Conservation (phyloP, 768 basidiomycete genomes). For the Russula abietina region DNA sequence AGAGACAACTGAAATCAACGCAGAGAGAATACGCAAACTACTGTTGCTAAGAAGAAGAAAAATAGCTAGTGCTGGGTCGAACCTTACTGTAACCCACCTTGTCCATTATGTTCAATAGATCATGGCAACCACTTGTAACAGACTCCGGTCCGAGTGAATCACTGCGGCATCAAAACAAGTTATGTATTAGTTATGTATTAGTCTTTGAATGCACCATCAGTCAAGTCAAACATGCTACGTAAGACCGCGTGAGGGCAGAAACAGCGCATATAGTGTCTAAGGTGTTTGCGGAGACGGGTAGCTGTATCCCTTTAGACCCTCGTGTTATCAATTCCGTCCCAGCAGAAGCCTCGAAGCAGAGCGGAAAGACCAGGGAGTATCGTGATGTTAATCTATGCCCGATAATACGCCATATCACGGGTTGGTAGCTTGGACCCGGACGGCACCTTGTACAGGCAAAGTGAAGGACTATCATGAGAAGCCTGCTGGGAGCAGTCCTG, state of each 20-base stretch:
- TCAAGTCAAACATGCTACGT: neutral
- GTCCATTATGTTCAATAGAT: neutral
- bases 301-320: slow-evolving; percentile 11
- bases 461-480: neutral
- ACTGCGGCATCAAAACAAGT: neutral
- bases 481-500: slow-evolving; percentile 21
- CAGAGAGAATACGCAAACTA: too few species aligned
- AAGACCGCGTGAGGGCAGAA: neutral
- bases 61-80: too few species aligned
- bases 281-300: neutral
- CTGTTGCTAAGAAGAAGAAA: too few species aligned
- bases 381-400: slow-evolving; percentile 50
- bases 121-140: neutral
- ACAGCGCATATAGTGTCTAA: neutral
- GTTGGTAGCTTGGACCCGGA: slow-evolving; percentile 52
- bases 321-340: slow-evolving; percentile 1
- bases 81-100: too few species aligned
- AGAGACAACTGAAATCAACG: too few species aligned
- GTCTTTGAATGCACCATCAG: neutral
- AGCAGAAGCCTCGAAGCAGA: neutral
- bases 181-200: too few species aligned
- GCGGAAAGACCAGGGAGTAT: slow-evolving; percentile 2
- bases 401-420: slow-evolving; percentile 66
- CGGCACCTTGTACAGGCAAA: slow-evolving; percentile 76
- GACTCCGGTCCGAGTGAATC: neutral